These are phyloP conservation scores for Russula sp. DNA, from an alignment of 768 basidiomycete genomes.

Conservation along the genomic window DNA sequence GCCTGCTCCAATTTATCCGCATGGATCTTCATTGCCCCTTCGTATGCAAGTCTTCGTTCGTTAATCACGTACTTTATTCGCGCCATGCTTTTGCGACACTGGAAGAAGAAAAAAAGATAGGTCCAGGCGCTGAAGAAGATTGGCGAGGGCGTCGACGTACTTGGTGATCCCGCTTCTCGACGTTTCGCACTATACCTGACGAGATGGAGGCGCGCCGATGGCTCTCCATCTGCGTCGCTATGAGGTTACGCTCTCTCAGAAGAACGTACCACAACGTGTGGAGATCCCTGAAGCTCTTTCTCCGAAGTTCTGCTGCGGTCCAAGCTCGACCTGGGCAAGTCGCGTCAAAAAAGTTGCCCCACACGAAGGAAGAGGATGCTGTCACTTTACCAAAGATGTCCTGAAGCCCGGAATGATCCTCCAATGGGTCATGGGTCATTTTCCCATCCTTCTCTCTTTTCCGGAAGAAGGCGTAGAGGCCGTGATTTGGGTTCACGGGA, in stretches of 20 bases:
- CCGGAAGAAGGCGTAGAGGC: constrained; percentile 74
- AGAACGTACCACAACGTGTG: constrained; percentile 95
- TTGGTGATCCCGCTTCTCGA: constrained; percentile 13
- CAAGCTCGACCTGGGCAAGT: constrained; percentile 68
- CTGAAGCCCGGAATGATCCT: constrained; percentile 28
- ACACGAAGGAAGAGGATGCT: constrained; percentile 12
- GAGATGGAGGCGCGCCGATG: constrained; percentile 49
- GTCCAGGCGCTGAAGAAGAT: constrained; percentile 2
- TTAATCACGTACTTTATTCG: constrained; percentile 89
- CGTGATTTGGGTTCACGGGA: constrained; percentile 54
- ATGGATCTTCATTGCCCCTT: constrained; percentile 46
- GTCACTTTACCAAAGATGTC: constrained; percentile 38
- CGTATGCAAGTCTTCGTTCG: constrained; percentile 81
- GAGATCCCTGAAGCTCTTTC: constrained; percentile 88
- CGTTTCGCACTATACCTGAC: neutral
- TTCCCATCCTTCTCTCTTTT: constrained; percentile 45
- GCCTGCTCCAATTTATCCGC: constrained; percentile 20
- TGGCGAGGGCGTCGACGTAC: constrained; percentile 5
- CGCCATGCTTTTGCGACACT: constrained; percentile 96
- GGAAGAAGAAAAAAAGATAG: neutral
- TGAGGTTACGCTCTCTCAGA: constrained; percentile 80
- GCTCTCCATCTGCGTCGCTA: constrained; percentile 84
- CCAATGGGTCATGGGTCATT: constrained; percentile 48
- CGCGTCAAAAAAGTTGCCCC: constrained; percentile 6
- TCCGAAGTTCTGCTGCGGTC: constrained; percentile 78